These are phyloP conservation scores for Hypoxylon sp. DNA, from an alignment of 2,329 filamentous ascomycete genomes.

Conservation along the genomic window DNA sequence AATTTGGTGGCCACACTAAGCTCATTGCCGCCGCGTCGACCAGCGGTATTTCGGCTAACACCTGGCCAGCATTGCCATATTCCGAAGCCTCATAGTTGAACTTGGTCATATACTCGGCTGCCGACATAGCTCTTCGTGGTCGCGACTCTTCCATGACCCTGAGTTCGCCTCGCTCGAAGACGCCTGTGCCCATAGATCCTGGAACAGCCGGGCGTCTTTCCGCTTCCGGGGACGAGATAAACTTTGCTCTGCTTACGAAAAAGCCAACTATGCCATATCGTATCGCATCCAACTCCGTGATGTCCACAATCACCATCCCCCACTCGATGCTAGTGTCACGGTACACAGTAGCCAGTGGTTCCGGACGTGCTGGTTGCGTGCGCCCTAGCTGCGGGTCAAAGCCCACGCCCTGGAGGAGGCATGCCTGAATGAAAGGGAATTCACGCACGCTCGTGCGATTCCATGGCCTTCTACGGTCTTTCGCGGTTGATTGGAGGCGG, in stretches of 20 bases:
- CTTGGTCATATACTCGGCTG: conserved; percentile 40
- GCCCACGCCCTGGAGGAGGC: conserved; percentile 41
- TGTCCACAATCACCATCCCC: conserved; percentile 47
- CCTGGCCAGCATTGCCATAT: conserved; percentile 7
- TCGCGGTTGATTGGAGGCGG: background rate
- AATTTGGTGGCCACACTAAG: conserved; percentile 1
- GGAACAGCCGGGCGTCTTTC: conserved; percentile 7
- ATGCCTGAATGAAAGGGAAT: conserved; percentile 45
- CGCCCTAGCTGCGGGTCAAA: conserved; percentile 29
- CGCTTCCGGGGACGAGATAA: conserved; percentile 26
- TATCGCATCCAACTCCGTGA: conserved; percentile 39
- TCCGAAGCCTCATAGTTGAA: conserved; percentile 33
- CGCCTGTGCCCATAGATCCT: conserved; percentile 10
- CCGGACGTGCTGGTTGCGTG: conserved; percentile 24
- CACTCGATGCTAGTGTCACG: conserved; percentile 44
- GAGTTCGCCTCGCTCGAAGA: conserved; percentile 18
- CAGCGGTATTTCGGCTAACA: conserved; percentile 3
- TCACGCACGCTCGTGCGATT: conserved; percentile 34
- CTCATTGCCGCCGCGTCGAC: conserved; percentile 15
- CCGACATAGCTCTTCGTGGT: conserved; percentile 36
- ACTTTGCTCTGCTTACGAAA: conserved; percentile 32
- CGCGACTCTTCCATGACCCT: conserved; percentile 32
- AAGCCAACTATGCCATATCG: conserved; percentile 46
- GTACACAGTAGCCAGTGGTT: conserved; percentile 46
- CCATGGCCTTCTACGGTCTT: conserved; percentile 29